phyloP scores from a whole-genome alignment of 331 rosid species.

The Acacia pycnantha region DNA sequence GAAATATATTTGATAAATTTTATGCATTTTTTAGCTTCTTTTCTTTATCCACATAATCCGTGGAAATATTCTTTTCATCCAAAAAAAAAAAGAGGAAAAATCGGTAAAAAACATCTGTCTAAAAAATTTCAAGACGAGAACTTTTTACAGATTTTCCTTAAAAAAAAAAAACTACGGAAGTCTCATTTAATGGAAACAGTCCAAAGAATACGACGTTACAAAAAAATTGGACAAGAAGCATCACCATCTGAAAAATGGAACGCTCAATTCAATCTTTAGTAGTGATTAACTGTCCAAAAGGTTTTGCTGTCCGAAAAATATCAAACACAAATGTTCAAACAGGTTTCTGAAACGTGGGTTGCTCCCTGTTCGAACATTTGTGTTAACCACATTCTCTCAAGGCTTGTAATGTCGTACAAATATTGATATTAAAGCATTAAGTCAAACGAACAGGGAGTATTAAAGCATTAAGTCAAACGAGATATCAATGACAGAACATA shows the following conservation, averaged over 20 bases:
- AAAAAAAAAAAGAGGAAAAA: neutral
- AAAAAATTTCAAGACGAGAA: too few relatives aligned
- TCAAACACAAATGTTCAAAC: neutral
- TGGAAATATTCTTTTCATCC: neutral
- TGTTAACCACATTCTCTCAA: neutral
- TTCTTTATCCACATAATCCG: neutral
- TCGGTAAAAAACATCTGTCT: too few relatives aligned
- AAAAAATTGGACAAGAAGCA: neutral
- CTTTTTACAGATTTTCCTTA: too few relatives aligned
- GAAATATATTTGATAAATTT: neutral
- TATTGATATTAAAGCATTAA: neutral
- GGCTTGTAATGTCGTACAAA: neutral
- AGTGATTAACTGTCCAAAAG: constrained; percentile 18
- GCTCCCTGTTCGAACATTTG: too few relatives aligned
- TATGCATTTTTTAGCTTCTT: neutral
- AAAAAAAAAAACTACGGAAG: neutral
- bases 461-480: neutral
- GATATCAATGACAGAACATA: constrained; percentile 15
- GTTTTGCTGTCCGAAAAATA: neutral
- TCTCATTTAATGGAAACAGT: neutral
- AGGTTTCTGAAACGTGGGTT: neutral
- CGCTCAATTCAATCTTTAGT: constrained; percentile 28
- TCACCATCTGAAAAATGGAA: constrained; percentile 1
- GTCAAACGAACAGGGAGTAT: constrained; percentile 3
- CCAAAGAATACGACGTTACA: neutral